These are phyloP conservation scores for Euptelea pleiosperma DNA, from an alignment of 164 flowering plant genomes.

Conservation along the genomic window DNA sequence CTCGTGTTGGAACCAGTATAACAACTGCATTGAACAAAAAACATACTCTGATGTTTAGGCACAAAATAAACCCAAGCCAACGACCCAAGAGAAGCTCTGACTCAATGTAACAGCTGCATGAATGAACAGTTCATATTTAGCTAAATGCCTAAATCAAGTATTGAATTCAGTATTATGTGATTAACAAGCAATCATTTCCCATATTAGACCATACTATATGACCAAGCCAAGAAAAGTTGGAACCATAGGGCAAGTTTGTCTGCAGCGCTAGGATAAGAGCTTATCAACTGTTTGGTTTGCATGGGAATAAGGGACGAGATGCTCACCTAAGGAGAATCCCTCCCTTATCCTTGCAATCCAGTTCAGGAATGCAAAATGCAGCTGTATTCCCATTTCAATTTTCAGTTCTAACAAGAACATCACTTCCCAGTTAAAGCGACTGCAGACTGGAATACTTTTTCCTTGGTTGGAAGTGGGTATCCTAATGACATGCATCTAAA, in stretches of 20 bases:
- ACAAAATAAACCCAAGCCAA: not conserved
- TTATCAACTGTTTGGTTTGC: too few species aligned
- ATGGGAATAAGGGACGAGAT: too few species aligned
- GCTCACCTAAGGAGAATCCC: too few species aligned
- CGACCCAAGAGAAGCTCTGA: not conserved
- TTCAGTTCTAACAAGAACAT: conserved; percentile 9
- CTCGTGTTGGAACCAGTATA: conserved; percentile 92
- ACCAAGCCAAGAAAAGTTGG: too few species aligned
- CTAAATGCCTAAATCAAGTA: not conserved
- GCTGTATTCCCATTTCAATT: conserved; percentile 10
- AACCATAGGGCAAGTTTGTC: too few species aligned
- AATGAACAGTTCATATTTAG: too few species aligned
- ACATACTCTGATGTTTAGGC: not conserved
- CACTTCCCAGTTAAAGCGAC: conserved; percentile 3
- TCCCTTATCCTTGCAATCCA: too few species aligned
- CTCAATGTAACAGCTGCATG: too few species aligned
- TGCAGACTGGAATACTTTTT: not conserved
- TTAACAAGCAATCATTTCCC: not conserved
- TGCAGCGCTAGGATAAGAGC: too few species aligned
- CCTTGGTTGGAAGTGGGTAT: not conserved
- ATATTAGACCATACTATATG: not conserved
- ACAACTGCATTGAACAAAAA: conserved; percentile 53
- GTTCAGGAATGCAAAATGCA: conserved; percentile 9
- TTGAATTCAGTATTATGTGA: not conserved
- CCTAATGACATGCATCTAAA: too few species aligned